Evolutionary conservation across 108 stramenopile species (phyloP).

Genomic region (Fragilaria crotonensis): DNA sequence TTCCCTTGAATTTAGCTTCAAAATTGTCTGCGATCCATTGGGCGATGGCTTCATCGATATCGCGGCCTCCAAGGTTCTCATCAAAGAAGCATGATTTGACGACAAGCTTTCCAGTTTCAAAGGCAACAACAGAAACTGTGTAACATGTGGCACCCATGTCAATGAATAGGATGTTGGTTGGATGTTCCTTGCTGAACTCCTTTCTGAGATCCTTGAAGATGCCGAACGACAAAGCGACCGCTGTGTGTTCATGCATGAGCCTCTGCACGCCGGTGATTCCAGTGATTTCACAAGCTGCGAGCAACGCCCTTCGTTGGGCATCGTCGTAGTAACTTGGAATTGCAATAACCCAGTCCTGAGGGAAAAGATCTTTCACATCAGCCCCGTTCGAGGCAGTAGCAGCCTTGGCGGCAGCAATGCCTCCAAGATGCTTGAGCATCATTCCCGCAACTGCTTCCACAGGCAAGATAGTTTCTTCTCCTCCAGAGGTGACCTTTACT

Average conservation of each 20-base stretch:
- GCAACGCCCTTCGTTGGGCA: slow-evolving; percentile 84
- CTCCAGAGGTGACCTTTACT: slow-evolving; percentile 44
- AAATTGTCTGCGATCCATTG: slow-evolving; percentile 88
- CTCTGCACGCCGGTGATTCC: slow-evolving; percentile 85
- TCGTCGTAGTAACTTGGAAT: slow-evolving; percentile 96
- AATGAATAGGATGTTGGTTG: slow-evolving; percentile 87
- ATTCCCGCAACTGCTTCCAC: slow-evolving; percentile 88
- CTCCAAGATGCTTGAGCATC: slow-evolving; percentile 86
- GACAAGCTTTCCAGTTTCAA: slow-evolving; percentile 83
- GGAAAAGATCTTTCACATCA: slow-evolving; percentile 33
- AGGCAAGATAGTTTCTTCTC: slow-evolving; percentile 54
- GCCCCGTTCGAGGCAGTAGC: slow-evolving; percentile 31
- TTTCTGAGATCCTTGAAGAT: slow-evolving; percentile 96
- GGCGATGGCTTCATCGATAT: slow-evolving; percentile 88
- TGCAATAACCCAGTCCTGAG: slow-evolving; percentile 90
- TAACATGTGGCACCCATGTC: slow-evolving; percentile 91
- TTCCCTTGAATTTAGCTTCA: slow-evolving; percentile 75
- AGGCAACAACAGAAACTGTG: slow-evolving; percentile 87
- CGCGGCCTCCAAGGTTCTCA: slow-evolving; percentile 85
- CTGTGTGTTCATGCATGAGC: slow-evolving; percentile 94
- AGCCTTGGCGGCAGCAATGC: slow-evolving; percentile 74
- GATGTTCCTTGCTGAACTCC: slow-evolving; percentile 71
- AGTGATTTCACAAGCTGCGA: slow-evolving; percentile 87
- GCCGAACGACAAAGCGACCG: slow-evolving; percentile 96
- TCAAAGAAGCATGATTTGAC: slow-evolving; percentile 81